Conservation (phyloP, 2,329 filamentous ascomycete genomes). For the Colletotrichum salicis region DNA sequence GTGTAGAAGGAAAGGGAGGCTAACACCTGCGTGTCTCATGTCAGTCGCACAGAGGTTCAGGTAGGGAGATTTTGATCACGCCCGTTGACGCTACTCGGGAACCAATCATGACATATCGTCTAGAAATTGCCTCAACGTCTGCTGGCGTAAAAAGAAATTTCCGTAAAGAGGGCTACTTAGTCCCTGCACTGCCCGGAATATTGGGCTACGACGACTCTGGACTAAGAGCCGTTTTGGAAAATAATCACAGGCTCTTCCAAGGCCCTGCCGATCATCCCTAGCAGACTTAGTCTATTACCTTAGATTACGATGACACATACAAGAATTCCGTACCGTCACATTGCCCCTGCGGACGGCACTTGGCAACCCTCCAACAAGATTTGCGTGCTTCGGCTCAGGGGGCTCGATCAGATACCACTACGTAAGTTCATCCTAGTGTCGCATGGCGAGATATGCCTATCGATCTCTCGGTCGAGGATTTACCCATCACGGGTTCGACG, state of each 20-base stretch:
- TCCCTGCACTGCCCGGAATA: background rate
- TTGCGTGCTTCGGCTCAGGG: background rate
- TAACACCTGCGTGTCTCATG: slow-evolving; percentile 16
- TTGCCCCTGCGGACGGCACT: background rate
- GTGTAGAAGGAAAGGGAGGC: background rate
- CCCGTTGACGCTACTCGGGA: background rate
- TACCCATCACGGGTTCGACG: background rate
- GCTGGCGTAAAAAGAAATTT: background rate
- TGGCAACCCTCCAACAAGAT: background rate
- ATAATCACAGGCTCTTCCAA: background rate
- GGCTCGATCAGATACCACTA: background rate
- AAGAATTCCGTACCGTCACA: background rate
- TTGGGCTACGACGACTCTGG: background rate
- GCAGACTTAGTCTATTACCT: background rate
- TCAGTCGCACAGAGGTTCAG: background rate
- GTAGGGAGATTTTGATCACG: background rate
- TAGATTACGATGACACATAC: background rate
- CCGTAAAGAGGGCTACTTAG: background rate
- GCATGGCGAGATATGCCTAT: background rate
- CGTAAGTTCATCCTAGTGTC: background rate
- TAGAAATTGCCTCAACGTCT: slow-evolving; percentile 4
- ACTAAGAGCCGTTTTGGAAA: slow-evolving; percentile 12
- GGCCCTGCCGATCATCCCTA: slow-evolving; percentile 1
- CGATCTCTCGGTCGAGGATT: background rate
- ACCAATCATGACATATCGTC: slow-evolving; percentile 1